Evolutionary conservation across 306 rosid species (phyloP).

Genomic region (Vigna radiata): DNA sequence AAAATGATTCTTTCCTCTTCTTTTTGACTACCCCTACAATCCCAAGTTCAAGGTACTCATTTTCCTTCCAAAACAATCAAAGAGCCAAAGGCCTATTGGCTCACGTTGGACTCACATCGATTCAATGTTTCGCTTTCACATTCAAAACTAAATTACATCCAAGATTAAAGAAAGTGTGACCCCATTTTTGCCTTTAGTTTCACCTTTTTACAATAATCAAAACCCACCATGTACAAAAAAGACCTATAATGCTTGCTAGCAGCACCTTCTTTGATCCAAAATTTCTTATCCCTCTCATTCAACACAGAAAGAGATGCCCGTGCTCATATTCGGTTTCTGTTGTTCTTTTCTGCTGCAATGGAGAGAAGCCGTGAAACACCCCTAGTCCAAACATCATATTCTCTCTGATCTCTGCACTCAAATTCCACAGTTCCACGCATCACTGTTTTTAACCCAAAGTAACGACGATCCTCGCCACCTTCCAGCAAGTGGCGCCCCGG

Average conservation of each 20-base stretch:
- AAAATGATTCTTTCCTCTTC: conserved; percentile 48
- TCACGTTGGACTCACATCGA: conserved; percentile 63
- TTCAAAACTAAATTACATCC: conserved; percentile 47
- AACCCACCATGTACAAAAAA: conserved; percentile 54
- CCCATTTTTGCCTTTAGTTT: conserved; percentile 59
- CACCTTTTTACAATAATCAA: conserved; percentile 59
- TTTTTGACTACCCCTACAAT: conserved; percentile 57
- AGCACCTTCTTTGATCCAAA: conserved; percentile 35
- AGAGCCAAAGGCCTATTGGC: conserved; percentile 37
- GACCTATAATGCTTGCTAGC: conserved; percentile 14
- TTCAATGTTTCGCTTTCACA: conserved; percentile 54
- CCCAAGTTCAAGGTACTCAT: conserved; percentile 69
- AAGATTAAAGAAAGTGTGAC: conserved; percentile 32
- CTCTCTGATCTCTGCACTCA: conserved; percentile 81
- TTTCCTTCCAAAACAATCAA: conserved; percentile 53
- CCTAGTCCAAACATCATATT: conserved; percentile 89
- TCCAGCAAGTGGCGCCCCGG: conserved; percentile 90
- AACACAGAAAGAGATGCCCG: conserved; percentile 32
- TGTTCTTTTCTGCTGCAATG: conserved; percentile 67
- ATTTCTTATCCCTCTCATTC: not conserved
- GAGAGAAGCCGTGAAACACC: conserved; percentile 86
- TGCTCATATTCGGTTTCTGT: conserved; percentile 58
- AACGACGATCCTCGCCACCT: conserved; percentile 85
- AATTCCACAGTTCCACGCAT: conserved; percentile 85
- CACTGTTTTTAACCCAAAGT: conserved; percentile 84